Conservation (phyloP, 305 asterid species). For the Rubia tinctorum region DNA sequence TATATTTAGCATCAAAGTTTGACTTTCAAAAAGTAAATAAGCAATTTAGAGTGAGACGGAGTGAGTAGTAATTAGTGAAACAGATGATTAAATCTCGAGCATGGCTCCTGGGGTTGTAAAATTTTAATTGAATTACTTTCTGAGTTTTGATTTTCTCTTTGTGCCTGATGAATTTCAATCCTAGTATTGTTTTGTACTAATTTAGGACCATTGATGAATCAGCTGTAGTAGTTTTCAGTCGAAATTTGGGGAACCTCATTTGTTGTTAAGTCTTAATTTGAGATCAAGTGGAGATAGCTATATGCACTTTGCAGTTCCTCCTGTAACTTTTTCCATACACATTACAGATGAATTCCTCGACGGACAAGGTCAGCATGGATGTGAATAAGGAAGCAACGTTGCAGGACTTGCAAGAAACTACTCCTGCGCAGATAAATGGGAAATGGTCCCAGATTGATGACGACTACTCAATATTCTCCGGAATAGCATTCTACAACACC, state of each 20-base stretch:
- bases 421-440: background rate
- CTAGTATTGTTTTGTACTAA: background rate
- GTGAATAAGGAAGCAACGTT: background rate
- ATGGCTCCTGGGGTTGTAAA: background rate
- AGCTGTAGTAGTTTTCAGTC: background rate
- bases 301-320: background rate
- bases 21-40: too few species aligned
- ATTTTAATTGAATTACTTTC: background rate
- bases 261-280: background rate
- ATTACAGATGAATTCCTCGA: background rate
- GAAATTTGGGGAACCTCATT: background rate
- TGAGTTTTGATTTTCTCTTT: background rate
- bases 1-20: too few species aligned
- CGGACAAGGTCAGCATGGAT: background rate
- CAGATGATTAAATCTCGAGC: background rate
- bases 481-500: constrained; percentile 11
- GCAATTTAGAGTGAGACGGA: too few species aligned
- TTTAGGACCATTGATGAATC: background rate
- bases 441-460: constrained; percentile 2
- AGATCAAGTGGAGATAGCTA: background rate
- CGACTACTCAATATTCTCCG: constrained; percentile 1
- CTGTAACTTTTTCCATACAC: background rate
- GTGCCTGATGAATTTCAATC: background rate
- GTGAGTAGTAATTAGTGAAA: background rate
- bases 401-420: background rate